These are phyloP conservation scores for Glarea lozoyensis DNA, from an alignment of 495 filamentous ascomycete genomes.

Conservation along the genomic window DNA sequence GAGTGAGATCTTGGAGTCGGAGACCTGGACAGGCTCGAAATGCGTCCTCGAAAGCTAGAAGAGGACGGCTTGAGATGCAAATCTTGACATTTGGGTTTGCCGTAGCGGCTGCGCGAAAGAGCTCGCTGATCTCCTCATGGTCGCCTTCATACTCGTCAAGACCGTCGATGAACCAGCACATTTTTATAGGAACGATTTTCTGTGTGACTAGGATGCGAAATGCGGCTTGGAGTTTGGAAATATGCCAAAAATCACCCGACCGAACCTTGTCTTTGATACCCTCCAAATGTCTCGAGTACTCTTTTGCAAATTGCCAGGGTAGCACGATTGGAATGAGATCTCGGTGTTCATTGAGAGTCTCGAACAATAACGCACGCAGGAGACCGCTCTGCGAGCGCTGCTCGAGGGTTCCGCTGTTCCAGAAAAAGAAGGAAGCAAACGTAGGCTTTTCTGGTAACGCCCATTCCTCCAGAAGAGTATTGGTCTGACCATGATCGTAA, in stretches of 20 bases:
- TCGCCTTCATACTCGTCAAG: conserved; percentile 27
- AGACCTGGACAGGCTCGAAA: conserved; percentile 14
- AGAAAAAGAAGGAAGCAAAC: conserved; percentile 26
- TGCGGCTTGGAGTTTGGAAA: neutral
- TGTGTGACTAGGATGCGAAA: conserved; percentile 9
- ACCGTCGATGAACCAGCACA: conserved; percentile 35
- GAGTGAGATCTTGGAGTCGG: conserved; percentile 5
- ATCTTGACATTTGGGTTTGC: conserved; percentile 20
- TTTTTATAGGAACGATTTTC: conserved; percentile 2
- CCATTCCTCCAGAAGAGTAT: conserved; percentile 18
- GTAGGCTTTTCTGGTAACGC: neutral
- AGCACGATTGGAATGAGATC: conserved; percentile 12
- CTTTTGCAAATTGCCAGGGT: conserved; percentile 10
- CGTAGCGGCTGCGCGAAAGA: conserved; percentile 10
- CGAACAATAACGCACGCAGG: conserved; percentile 20
- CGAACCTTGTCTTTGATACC: neutral
- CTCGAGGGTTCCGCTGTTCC: conserved; percentile 20
- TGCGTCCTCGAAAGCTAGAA: conserved; percentile 17
- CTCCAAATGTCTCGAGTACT: neutral
- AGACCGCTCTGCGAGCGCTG: conserved; percentile 25
- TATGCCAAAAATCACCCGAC: neutral
- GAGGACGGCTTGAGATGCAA: conserved; percentile 27
- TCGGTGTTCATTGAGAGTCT: conserved; percentile 9
- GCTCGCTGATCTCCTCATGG: conserved; percentile 13
- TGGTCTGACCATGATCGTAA: conserved; percentile 2